phyloP scores from a whole-genome alignment of 352 stramenopile species.

The Discostella stelligera region DNA sequence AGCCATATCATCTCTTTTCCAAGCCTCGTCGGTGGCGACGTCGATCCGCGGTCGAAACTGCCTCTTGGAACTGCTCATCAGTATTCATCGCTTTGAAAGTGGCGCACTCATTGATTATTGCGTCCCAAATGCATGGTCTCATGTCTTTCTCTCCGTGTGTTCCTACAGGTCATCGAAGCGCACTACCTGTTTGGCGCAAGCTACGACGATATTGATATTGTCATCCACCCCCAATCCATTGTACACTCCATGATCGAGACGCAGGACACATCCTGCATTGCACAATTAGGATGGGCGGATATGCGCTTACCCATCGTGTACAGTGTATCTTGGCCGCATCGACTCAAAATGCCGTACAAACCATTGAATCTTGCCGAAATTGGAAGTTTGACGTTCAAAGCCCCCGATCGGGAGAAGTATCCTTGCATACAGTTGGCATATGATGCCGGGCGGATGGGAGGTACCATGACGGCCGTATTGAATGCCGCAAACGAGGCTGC shows the following conservation, averaged over 20 bases:
- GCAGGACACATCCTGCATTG: conserved; percentile 86
- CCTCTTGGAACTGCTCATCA: too few species aligned
- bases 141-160: conserved; percentile 12
- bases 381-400: conserved; percentile 81
- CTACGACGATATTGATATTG: conserved; percentile 86
- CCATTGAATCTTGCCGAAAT: conserved; percentile 78
- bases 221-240: conserved; percentile 85
- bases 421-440: conserved; percentile 85
- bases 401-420: conserved; percentile 85
- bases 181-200: conserved; percentile 87
- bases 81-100: too few species aligned
- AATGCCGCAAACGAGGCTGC: conserved; percentile 87
- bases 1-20: too few species aligned
- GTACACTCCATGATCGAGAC: conserved; percentile 88
- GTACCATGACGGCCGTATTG: conserved; percentile 86
- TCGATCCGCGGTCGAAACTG: too few species aligned
- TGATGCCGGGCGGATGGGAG: conserved; percentile 80
- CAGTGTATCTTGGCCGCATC: conserved; percentile 85
- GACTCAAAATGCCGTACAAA: conserved; percentile 85
- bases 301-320: conserved; percentile 88
- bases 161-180: conserved; percentile 88
- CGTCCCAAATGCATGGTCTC: too few species aligned
- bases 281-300: conserved; percentile 86
- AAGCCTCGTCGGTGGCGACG: too few species aligned
- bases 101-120: background rate